A percentile compares a stretch with the other conserved stretches of the same genome.
Conservation (phyloP, 805 yeast species). For the Candida berthetii region DNA sequence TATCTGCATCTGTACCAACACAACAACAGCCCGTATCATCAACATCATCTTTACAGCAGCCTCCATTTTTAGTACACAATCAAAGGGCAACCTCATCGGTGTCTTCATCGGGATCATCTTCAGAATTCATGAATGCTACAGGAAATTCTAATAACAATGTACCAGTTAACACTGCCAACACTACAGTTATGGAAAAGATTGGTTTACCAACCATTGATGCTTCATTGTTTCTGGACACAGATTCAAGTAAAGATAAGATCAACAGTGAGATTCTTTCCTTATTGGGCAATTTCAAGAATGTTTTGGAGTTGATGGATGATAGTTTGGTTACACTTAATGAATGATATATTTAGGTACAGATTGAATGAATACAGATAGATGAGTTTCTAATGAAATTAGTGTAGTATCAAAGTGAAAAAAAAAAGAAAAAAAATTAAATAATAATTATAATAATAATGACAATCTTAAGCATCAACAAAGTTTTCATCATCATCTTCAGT, state of each 20-base stretch:
- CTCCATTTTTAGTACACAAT: conserved; percentile 2
- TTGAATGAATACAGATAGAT: neutral
- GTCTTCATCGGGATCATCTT: neutral
- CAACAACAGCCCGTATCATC: conserved; percentile 1
- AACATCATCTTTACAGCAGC: conserved; percentile 3
- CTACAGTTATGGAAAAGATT: neutral
- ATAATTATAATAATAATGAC: neutral
- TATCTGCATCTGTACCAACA: conserved; percentile 1
- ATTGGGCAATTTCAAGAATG: conserved; percentile 12
- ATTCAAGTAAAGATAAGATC: conserved; percentile 16
- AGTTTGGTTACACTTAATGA: conserved; percentile 17
- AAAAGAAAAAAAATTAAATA: too few relatives aligned
- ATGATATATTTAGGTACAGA: conserved; percentile 2
- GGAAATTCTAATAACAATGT: neutral
- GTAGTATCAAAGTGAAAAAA: too few relatives aligned
- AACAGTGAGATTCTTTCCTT: conserved; percentile 18
- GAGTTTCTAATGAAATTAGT: neutral
- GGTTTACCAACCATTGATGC: conserved; percentile 11
- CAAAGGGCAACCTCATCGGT: neutral
- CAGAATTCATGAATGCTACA: neutral
- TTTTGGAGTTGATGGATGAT: conserved; percentile 24
- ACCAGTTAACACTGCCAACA: neutral
- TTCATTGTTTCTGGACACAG: conserved; percentile 15
- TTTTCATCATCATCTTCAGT: neutral
- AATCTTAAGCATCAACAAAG: neutral